Conservation (phyloP, 164 flowering plant genomes). For the Amborella trichopoda region DNA sequence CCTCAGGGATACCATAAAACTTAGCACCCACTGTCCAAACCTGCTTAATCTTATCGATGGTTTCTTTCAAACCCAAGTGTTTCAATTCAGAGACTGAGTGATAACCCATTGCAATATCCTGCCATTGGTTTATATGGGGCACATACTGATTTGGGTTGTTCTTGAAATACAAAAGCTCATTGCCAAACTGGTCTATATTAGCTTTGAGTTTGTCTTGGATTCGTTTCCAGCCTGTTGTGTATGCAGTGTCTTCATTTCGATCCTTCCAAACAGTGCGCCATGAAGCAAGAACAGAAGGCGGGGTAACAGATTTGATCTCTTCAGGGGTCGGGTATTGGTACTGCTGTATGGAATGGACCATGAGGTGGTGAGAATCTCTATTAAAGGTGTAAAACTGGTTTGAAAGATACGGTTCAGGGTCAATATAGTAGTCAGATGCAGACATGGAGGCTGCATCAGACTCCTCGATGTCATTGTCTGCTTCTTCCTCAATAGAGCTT, state of each 20-base stretch:
- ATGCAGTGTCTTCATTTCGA: conserved; percentile 71
- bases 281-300: conserved; percentile 22
- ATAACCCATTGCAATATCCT: conserved; percentile 50
- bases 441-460: neutral
- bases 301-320: neutral
- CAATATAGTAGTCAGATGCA: neutral
- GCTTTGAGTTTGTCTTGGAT: conserved; percentile 66
- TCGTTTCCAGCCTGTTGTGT: conserved; percentile 66
- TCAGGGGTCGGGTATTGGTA: neutral
- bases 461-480: neutral
- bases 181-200: conserved; percentile 16
- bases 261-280: conserved; percentile 88
- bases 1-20: conserved; percentile 73
- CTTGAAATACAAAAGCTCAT: conserved; percentile 46
- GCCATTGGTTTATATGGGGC: conserved; percentile 62
- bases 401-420: conserved; percentile 1
- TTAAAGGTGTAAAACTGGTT: conserved; percentile 2
- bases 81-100: conserved; percentile 51
- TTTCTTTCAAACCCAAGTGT: conserved; percentile 60
- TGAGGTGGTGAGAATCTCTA: neutral
- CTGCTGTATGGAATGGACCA: neutral
- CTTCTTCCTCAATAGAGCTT: too few species aligned
- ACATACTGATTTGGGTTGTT: conserved; percentile 57
- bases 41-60: conserved; percentile 64
- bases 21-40: conserved; percentile 85